These are phyloP conservation scores for Malus sylvestris DNA, from an alignment of 306 rosid species.

Conservation along the genomic window DNA sequence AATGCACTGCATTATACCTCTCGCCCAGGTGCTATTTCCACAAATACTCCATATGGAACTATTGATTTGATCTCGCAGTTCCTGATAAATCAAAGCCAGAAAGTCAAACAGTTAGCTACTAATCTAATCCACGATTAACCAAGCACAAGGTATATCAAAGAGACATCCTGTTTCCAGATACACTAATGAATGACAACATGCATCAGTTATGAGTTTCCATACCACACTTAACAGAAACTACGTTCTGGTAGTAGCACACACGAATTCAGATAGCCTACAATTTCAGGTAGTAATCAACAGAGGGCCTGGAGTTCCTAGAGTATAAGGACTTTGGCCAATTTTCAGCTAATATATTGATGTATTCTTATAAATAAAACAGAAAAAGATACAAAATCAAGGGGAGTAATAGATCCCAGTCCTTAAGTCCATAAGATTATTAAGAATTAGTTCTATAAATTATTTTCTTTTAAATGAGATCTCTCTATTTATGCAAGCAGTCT, in stretches of 20 bases:
- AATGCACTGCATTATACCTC: constrained; percentile 47
- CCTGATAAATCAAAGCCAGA: constrained; percentile 31
- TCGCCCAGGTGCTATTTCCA: constrained; percentile 94
- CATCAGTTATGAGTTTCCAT: background rate
- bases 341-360: background rate
- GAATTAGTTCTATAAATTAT: background rate
- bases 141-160: background rate
- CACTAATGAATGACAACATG: background rate
- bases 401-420: background rate
- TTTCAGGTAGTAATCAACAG: background rate
- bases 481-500: background rate
- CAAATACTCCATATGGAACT: constrained; percentile 75
- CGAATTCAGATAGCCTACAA: background rate
- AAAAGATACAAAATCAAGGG: background rate
- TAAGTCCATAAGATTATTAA: background rate
- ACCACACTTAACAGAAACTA: too few species aligned
- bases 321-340: background rate
- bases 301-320: background rate
- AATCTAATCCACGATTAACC: background rate
- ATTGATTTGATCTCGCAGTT: constrained; percentile 82
- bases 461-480: background rate
- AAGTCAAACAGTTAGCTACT: background rate
- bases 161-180: background rate
- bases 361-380: background rate
- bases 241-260: background rate